phyloP scores from a whole-genome alignment of 2,329 filamentous ascomycete genomes.

The Microsporum ferrugineum region DNA sequence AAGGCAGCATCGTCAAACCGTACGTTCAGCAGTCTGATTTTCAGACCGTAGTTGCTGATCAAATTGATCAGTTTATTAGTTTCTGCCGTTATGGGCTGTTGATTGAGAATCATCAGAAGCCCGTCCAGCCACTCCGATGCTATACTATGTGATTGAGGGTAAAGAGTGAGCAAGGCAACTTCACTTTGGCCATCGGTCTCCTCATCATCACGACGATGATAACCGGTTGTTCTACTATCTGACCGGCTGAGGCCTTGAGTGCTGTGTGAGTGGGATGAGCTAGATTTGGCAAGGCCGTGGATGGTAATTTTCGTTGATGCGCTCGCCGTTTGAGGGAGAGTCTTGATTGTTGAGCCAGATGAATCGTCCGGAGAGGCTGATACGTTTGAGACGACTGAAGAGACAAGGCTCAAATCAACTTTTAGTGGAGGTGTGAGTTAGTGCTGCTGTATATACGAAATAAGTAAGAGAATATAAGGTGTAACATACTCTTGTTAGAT shows the following conservation, averaged over 20 bases:
- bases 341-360: conserved; percentile 39
- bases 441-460: not conserved
- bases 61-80: conserved; percentile 80
- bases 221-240: conserved; percentile 16
- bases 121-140: conserved; percentile 97
- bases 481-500: conserved; percentile 54
- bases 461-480: not conserved
- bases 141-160: conserved; percentile 65
- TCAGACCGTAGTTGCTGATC: conserved; percentile 80
- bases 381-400: conserved; percentile 88
- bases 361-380: conserved; percentile 50
- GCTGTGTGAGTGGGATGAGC: conserved; percentile 12
- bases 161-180: conserved; percentile 65
- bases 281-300: conserved; percentile 52
- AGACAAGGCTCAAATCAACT: conserved; percentile 77
- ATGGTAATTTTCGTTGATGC: conserved; percentile 79
- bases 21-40: conserved; percentile 85
- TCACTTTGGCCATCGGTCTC: conserved; percentile 43
- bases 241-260: conserved; percentile 6
- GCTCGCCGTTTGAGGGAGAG: conserved; percentile 23
- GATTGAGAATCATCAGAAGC: conserved; percentile 84
- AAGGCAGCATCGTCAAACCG: conserved; percentile 68
- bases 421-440: not conserved
- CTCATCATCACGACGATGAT: not conserved
- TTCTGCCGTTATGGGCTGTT: conserved; percentile 92